These are phyloP conservation scores for Myotisia sp. DNA, from an alignment of 2,329 filamentous ascomycete genomes.

Conservation along the genomic window DNA sequence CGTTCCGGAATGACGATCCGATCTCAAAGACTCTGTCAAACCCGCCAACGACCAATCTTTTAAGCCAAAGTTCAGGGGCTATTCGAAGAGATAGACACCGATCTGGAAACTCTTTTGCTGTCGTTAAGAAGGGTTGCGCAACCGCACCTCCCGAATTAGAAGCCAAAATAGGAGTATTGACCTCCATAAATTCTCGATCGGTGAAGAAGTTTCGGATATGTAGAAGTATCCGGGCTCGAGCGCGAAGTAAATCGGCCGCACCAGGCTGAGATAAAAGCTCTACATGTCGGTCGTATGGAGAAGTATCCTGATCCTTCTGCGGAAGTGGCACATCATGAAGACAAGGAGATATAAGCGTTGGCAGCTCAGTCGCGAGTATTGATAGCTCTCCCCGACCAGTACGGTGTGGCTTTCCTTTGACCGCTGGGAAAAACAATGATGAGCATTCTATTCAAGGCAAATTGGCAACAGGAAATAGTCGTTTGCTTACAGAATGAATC, in stretches of 20 bases:
- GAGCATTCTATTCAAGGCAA: constrained; percentile 9
- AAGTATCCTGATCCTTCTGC: constrained; percentile 56
- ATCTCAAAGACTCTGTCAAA: constrained; percentile 87
- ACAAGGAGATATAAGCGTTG: constrained; percentile 59
- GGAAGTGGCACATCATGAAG: constrained; percentile 63
- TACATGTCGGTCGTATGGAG: constrained; percentile 64
- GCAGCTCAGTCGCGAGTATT: constrained; percentile 52
- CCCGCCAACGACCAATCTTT: constrained; percentile 77
- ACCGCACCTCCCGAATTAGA: constrained; percentile 72
- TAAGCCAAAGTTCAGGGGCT: constrained; percentile 89
- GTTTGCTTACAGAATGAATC: constrained; percentile 62
- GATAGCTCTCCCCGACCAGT: constrained; percentile 65
- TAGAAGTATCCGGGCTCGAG: constrained; percentile 61
- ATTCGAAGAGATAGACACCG: constrained; percentile 66
- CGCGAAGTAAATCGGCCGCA: constrained; percentile 53
- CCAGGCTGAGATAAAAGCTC: constrained; percentile 66
- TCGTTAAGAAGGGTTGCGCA: constrained; percentile 73
- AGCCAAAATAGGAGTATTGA: constrained; percentile 79
- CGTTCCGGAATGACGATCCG: constrained; percentile 82
- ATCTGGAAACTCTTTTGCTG: constrained; percentile 59
- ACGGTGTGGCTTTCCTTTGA: constrained; percentile 55
- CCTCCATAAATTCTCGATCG: constrained; percentile 61
- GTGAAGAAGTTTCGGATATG: constrained; percentile 62
- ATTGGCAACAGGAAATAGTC: constrained; percentile 2
- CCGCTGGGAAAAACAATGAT: constrained; percentile 44